Evolutionary conservation across 1,284 basidiomycete genomes (phyloP), one percentile per base, ranked within the genome.

Genomic region (Neolentinus lepideus): DNA sequence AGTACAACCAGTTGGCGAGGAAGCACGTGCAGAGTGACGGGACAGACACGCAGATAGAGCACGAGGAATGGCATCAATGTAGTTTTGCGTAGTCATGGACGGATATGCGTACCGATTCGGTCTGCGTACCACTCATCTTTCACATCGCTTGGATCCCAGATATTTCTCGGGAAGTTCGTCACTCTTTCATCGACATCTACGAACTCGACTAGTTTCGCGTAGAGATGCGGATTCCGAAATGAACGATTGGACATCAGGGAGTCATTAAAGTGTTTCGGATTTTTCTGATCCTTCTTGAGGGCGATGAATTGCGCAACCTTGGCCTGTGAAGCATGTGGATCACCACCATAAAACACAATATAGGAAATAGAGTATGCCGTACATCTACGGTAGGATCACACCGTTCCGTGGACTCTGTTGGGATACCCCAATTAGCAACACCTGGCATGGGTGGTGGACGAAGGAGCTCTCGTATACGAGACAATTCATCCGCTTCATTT

Each of bases 181-280:
- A 80, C 75, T 11, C 85, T 81, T 69, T 99, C 96, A 64, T 95
- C 87, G 12, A 97, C 86, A 57, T 88, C 87, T 10, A 96, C 84
- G 69, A 95, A 91, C 66, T 94, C 87, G 57, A 98, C 94, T 1
- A 99, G 83, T 62, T 94, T 92, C 2, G 90, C 78, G 68, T 96
- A 96, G 11, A 98, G 82, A 67, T 97, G 91, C 0, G 96, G 96
- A 65, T 99, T 98, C 26, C 92, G 86, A 71, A 98, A 98, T 0
- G 92, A 84, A 25, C 92, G 86, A 61, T 90, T 93, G 8, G 84
- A 80, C 83, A 95, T 89, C 33, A 99, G 80, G 0, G 90, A 90
- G 67, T 94, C 91, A 68, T 98, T 98, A 75, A 97, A 98, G 67
- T 97, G 94, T 60, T 86, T 86, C n/a, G 88, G 82, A 56, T 82